Evolutionary conservation across 192 early-diverging fungal species (phyloP), one percentile per base, ranked within the genome.

Genomic region (Gorgonomyces haynaldii): DNA sequence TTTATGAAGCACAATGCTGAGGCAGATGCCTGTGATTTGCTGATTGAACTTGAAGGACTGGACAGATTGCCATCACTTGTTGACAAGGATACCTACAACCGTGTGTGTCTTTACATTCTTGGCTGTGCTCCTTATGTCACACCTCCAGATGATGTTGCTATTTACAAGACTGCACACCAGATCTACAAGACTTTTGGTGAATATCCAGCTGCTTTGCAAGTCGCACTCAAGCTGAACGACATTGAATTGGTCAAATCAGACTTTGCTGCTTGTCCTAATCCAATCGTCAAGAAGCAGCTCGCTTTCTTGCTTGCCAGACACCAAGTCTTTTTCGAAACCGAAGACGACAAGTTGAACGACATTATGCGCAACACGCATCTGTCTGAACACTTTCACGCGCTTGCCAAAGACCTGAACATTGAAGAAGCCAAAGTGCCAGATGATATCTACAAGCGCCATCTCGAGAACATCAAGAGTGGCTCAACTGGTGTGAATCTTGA

Each of bases 1-100:
- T 91, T 90, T 54, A 66, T 98, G 65, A 79, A 88, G 54, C 91
- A 98, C 66, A 96, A 96, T 50, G 93, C 91, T 4, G 96, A 98
- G 61, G 90, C 91, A 1, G 96, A 98, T 68, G 93, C 96, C 4
- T 88, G 95, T 52, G 96, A 98, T 69, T 69, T 98, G 50, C 69
- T 98, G 44, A 52, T 91, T 37, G 90, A 94, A 67, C 53, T 98
- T 39, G 91, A 91, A 55, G 71, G 72, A 23, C 74, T 95, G 45
- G 83, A 88, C 37, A 53, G 82, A 41, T 58, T 98, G 12, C 76
- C 80, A 4, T 56, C 74, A 30, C 92, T 84, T 61, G 88, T 96
- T 19, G 88, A 92, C 66, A 85, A 87, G 64, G 81, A 94, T 51
- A 92, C 88, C 4, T 96, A 84, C 64, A 72, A 78, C 52, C 84